Evolutionary conservation across 2,329 filamentous ascomycete genomes (phyloP).

Genomic region (Ophiognomonia clavigignenti-juglandacearum): DNA sequence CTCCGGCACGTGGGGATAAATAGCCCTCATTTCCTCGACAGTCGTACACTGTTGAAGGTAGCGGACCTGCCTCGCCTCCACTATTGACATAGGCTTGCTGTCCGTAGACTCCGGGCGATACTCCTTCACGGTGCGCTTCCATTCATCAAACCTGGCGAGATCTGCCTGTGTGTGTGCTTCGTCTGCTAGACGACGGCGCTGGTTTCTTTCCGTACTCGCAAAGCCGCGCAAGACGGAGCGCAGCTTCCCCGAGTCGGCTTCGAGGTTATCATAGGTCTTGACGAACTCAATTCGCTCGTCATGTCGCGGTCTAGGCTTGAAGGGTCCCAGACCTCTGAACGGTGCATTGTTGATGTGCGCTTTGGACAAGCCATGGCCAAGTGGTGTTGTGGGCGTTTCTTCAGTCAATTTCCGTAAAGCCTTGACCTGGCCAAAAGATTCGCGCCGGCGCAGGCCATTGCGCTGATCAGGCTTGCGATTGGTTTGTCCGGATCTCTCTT

Average conservation of each 20-base stretch:
- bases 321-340: too few relatives aligned
- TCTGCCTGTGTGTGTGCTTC: background rate
- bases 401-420: too few relatives aligned
- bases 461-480: too few relatives aligned
- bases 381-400: too few relatives aligned
- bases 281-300: conserved; percentile 1
- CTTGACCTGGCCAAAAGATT: too few relatives aligned
- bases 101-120: background rate
- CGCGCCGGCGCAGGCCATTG: too few relatives aligned
- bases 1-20: conserved; percentile 26
- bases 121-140: background rate
- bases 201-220: background rate
- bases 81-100: background rate
- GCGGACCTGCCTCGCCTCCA: background rate
- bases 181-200: background rate
- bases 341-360: too few relatives aligned
- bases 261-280: background rate
- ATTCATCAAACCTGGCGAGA: background rate
- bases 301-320: too few relatives aligned
- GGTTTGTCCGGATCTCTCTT: too few relatives aligned
- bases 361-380: too few relatives aligned
- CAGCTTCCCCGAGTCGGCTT: background rate
- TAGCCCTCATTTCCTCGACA: conserved; percentile 26
- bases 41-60: conserved; percentile 1
- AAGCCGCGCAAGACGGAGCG: background rate